These are phyloP conservation scores for Neopestalotiopsis sp. DNA, from an alignment of 2,329 filamentous ascomycete genomes.

Conservation along the genomic window DNA sequence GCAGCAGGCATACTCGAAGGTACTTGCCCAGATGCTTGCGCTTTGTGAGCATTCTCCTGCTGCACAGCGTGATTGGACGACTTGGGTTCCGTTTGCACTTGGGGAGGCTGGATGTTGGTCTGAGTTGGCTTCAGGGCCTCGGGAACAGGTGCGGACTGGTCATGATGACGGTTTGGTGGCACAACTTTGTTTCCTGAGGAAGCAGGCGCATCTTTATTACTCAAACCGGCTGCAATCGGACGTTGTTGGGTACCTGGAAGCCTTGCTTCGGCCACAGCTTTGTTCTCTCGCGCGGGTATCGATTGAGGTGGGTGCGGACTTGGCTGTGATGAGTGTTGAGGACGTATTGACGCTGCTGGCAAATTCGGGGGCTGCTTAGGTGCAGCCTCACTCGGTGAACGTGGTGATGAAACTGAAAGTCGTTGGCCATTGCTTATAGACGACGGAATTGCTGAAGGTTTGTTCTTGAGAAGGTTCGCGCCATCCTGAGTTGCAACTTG, in stretches of 20 bases:
- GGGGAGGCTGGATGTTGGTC: not conserved
- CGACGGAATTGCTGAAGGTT: not conserved
- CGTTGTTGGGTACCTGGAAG: not conserved
- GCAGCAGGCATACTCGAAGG: not conserved
- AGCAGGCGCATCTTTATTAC: not conserved
- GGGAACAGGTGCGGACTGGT: not conserved
- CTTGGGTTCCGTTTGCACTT: not conserved
- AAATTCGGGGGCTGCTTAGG: not conserved
- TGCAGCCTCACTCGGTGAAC: not conserved
- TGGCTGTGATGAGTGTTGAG: not conserved
- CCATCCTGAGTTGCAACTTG: slow-evolving; percentile 34
- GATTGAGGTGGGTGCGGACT: not conserved
- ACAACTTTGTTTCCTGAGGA: not conserved
- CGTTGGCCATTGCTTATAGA: not conserved
- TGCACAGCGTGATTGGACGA: not conserved
- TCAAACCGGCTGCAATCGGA: not conserved
- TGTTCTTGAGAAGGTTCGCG: slow-evolving; percentile 1
- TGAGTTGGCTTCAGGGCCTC: not conserved
- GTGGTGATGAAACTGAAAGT: not conserved
- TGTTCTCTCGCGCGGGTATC: not conserved
- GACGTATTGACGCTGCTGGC: not conserved
- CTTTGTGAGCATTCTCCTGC: not conserved
- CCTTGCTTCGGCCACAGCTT: not conserved
- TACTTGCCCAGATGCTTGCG: not conserved
- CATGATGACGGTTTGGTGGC: not conserved